Base-by-base conservation (phyloP, 106 monocot species). In the Apostasia ramifera region DNA sequence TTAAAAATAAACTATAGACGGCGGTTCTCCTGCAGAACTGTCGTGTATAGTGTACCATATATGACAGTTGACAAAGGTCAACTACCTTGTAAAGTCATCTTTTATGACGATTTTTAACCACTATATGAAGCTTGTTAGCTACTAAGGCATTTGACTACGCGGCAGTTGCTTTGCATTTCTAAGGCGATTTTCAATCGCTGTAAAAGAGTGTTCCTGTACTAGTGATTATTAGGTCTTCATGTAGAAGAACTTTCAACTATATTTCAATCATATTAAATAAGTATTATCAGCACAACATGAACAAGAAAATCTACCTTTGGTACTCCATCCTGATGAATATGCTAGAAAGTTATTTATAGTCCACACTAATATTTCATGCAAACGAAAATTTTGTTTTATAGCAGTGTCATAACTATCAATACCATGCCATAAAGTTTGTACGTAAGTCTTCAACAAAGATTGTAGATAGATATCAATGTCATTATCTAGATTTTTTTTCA, bases 371-470 rank as follows among this genome's bases (percentile, higher is more conserved):
- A 42, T 40, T 44, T 6, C 62, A 44, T 42, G 10, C 8, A 63
- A 6, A 44, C 0, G 3, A 57, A 57, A 12, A 3, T 8, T 57
- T 13, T 57, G 12, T 3, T 57, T 12, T 3, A 0, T 57, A 12
- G 12, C 4, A 8, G 55, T 55, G 56, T 69, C 69, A 41, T 55
- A 69, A 1, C n/a, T 69, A 2, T 55, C 69, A 1, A 69, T 43
- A 4, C 52, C 69, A 12, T 13, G 55, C 44, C 43, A 42, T 13
- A 69, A 43, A 2, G 5, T 6, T 55, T 51, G 39, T 0, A 61
- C 26, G 26, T 26, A 26, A 43, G 5, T 51, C 26, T 7, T 51
- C 26, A 15, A 66, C 2, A 51, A 37, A 14, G 66, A 50, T 66
- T 66, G 49, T 39, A 51, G 38, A 9, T 66, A 66, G 14, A 45